These are phyloP conservation scores for Ceratocystis diversiconidia DNA, from an alignment of 2,329 filamentous ascomycete genomes.

Conservation along the genomic window DNA sequence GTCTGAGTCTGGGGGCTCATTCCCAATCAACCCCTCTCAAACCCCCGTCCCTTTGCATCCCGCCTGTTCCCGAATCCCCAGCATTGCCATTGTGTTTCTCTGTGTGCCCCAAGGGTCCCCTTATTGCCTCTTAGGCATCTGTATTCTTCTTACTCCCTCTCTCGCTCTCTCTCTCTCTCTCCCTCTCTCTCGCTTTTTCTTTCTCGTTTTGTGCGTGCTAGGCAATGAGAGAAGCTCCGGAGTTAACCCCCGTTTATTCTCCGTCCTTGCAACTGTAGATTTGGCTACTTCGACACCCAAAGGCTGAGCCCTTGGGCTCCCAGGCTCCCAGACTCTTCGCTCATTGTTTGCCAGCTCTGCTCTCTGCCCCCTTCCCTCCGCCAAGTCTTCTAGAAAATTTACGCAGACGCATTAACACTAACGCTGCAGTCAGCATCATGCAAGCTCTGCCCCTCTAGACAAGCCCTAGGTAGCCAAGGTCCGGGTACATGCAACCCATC, in stretches of 20 bases:
- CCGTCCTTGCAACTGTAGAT: no score
- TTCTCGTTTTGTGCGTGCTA: neutral
- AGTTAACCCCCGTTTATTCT: no score
- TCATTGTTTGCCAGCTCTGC: neutral
- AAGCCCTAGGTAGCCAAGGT: neutral
- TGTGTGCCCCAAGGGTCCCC: no score
- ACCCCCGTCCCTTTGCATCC: neutral
- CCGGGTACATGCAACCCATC: neutral
- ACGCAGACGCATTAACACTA: neutral
- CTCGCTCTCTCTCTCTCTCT: neutral
- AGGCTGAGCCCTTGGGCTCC: no score
- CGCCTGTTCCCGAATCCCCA: neutral
- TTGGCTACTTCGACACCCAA: no score
- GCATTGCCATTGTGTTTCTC: neutral
- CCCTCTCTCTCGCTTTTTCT: neutral
- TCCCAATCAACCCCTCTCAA: neutral
- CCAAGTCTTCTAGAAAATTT: slow-evolving; percentile 3
- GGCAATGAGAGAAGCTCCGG: neutral
- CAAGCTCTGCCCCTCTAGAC: neutral
- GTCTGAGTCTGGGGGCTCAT: neutral
- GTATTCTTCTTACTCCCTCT: no score
- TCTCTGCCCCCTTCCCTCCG: neutral
- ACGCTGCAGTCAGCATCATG: neutral
- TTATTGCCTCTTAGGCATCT: neutral
- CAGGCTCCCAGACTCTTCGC: neutral